These are phyloP conservation scores for Marchantia paleacea DNA, from an alignment of 225 moss, liverwort and hornwort genomes.

Conservation along the genomic window DNA sequence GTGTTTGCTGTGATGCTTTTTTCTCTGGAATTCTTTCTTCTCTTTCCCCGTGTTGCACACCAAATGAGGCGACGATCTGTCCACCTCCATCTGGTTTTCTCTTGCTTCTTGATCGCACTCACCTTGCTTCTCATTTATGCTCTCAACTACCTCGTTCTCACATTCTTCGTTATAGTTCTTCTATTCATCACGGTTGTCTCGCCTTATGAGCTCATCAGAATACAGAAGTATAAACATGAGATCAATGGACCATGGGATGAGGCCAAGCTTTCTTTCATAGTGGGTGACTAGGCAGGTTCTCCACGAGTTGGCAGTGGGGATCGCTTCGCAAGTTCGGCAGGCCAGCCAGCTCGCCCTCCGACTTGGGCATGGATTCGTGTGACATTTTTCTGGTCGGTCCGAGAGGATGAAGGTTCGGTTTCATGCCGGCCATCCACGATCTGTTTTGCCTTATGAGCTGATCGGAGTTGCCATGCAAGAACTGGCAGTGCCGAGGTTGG, in stretches of 20 bases:
- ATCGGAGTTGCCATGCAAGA: no score
- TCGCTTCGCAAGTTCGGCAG: neutral
- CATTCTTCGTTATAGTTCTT: conserved; percentile 66
- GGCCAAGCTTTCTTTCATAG: conserved; percentile 89
- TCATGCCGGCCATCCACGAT: neutral
- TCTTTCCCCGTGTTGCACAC: conserved; percentile 79
- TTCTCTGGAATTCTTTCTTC: conserved; percentile 80
- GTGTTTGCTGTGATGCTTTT: conserved; percentile 97
- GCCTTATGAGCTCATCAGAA: conserved; percentile 87
- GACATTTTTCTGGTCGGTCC: neutral
- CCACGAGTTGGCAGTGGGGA: neutral
- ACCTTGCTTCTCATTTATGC: conserved; percentile 78
- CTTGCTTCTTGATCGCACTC: conserved; percentile 55
- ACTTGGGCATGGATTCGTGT: no score
- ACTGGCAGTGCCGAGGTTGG: no score
- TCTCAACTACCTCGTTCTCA: conserved; percentile 66
- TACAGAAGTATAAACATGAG: conserved; percentile 94
- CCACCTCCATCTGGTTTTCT: conserved; percentile 76
- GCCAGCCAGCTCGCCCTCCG: neutral
- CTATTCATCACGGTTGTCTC: conserved; percentile 78
- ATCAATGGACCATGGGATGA: conserved; percentile 99
- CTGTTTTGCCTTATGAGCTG: no score
- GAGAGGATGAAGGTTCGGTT: neutral
- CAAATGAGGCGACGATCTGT: conserved; percentile 72
- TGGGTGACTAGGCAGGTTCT: conserved; percentile 28